These are phyloP conservation scores for Phlyctochytrium planicorne DNA, from an alignment of 192 early-diverging fungal genomes.

Conservation along the genomic window DNA sequence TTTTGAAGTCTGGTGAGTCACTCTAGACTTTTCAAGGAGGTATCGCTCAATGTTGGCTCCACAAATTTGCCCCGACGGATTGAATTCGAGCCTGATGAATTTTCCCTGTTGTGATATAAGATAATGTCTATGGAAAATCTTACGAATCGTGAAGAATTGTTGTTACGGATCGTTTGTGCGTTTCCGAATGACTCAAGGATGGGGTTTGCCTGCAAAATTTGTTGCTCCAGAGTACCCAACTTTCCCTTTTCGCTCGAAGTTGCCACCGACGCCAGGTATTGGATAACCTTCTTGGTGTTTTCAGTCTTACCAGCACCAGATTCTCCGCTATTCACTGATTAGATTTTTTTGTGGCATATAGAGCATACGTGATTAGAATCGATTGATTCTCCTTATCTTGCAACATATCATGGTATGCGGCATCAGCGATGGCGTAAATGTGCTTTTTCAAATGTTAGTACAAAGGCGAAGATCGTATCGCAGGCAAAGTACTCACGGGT, in stretches of 20 bases:
- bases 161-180: constrained; percentile 97
- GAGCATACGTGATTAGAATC: constrained; percentile 87
- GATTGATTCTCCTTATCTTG: constrained; percentile 93
- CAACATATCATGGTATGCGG: constrained; percentile 95
- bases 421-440: constrained; percentile 89
- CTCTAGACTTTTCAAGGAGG: constrained; percentile 94
- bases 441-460: constrained; percentile 46
- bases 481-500: too few relatives aligned
- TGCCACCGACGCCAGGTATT: constrained; percentile 92
- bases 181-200: constrained; percentile 98
- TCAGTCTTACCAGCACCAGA: constrained; percentile 99
- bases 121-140: constrained; percentile 22
- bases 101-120: constrained; percentile 66
- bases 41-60: constrained; percentile 98
- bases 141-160: constrained; percentile 98
- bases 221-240: constrained; percentile 72
- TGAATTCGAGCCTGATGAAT: constrained; percentile 99
- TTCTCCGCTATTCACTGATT: constrained; percentile 94
- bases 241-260: constrained; percentile 27
- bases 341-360: too few relatives aligned
- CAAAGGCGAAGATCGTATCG: constrained; percentile 53
- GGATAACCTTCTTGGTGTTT: constrained; percentile 99
- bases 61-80: constrained; percentile 77
- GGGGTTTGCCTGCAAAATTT: constrained; percentile 96
- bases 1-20: constrained; percentile 85